Evolutionary conservation across 805 yeast species (phyloP).

Genomic region (Komagataella mondaviorum): DNA sequence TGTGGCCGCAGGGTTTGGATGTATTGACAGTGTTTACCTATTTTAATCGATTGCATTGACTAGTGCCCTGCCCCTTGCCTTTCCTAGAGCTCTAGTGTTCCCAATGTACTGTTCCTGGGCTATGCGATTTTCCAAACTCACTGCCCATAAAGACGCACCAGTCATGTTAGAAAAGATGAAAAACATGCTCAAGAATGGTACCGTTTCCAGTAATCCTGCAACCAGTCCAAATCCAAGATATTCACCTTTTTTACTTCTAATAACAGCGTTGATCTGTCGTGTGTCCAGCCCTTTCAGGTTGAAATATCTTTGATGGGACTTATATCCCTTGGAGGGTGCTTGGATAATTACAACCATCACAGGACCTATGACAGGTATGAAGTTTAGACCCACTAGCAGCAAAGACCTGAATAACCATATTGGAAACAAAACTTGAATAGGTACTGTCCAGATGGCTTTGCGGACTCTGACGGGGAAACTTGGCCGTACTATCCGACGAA

Average conservation of each 20-base stretch:
- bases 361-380: slow-evolving; percentile 50
- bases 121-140: slow-evolving; percentile 16
- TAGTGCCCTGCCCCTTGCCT: neutral
- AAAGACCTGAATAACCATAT: slow-evolving; percentile 23
- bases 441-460: slow-evolving; percentile 7
- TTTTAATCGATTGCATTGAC: slow-evolving; percentile 12
- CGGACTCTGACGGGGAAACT: slow-evolving; percentile 4
- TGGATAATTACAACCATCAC: slow-evolving; percentile 31
- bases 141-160: slow-evolving; percentile 59
- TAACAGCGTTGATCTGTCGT: slow-evolving; percentile 24
- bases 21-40: slow-evolving; percentile 75
- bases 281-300: slow-evolving; percentile 35
- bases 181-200: slow-evolving; percentile 39
- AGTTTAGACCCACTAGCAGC: slow-evolving; percentile 22
- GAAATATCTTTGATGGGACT: slow-evolving; percentile 42
- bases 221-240: slow-evolving; percentile 39
- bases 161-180: slow-evolving; percentile 44
- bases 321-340: slow-evolving; percentile 40
- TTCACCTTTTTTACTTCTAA: slow-evolving; percentile 22
- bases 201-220: slow-evolving; percentile 34
- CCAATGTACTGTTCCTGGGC: neutral
- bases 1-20: slow-evolving; percentile 97
- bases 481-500: neutral
- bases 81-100: neutral
- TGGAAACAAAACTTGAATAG: slow-evolving; percentile 20